phyloP scores from a whole-genome alignment of 1,284 basidiomycete genomes.

The Coniferiporia sulphurascens region DNA sequence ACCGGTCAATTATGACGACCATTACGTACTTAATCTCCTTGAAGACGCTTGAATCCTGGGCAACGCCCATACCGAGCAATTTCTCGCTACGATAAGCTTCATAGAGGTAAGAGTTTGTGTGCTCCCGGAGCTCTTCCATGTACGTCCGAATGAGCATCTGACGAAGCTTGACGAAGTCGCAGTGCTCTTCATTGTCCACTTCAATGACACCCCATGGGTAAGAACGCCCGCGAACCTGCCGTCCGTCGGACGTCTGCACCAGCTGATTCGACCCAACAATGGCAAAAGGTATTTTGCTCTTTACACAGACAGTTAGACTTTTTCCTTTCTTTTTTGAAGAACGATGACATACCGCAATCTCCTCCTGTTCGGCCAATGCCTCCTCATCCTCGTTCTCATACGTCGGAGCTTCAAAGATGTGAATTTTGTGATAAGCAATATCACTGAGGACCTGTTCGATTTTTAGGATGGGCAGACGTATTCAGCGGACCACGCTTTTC shows the following conservation, averaged over 20 bases:
- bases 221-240: slow-evolving; percentile 83
- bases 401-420: slow-evolving; percentile 92
- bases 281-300: slow-evolving; percentile 94
- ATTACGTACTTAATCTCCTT: slow-evolving; percentile 90
- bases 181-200: slow-evolving; percentile 97
- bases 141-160: slow-evolving; percentile 98
- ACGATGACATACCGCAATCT: slow-evolving; percentile 62
- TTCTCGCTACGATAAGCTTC: slow-evolving; percentile 97
- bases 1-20: not conserved
- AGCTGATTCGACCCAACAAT: slow-evolving; percentile 88
- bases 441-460: slow-evolving; percentile 75
- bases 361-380: slow-evolving; percentile 90
- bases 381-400: slow-evolving; percentile 98
- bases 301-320: not conserved
- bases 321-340: not conserved
- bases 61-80: slow-evolving; percentile 90
- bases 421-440: slow-evolving; percentile 89
- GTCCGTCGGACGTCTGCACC: slow-evolving; percentile 80
- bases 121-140: slow-evolving; percentile 96
- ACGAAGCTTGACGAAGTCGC: slow-evolving; percentile 96
- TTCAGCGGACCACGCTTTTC: not conserved
- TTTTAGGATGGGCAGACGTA: not conserved
- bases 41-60: slow-evolving; percentile 95
- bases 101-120: slow-evolving; percentile 90
- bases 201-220: slow-evolving; percentile 98